A percentile compares a stretch with the other conserved stretches of the same genome.
These are phyloP conservation scores for Adansonia rubrostipa DNA, from an alignment of 441 rosid genomes.

Conservation along the genomic window DNA sequence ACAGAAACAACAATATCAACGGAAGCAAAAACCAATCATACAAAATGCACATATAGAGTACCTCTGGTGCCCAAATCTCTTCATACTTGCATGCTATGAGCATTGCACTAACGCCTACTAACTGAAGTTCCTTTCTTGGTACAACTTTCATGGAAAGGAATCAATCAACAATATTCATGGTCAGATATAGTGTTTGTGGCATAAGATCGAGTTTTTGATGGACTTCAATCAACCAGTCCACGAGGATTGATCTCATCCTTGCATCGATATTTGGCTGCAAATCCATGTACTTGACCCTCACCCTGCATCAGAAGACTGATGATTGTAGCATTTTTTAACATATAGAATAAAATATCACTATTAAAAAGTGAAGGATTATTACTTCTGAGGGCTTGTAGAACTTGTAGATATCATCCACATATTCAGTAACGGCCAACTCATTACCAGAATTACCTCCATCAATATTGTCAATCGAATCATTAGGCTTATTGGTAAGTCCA, in stretches of 20 bases:
- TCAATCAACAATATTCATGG: slow-evolving; percentile 59
- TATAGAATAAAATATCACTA: background rate
- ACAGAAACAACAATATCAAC: background rate
- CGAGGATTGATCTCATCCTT: slow-evolving; percentile 53
- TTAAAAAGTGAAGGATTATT: background rate
- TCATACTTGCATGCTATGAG: slow-evolving; percentile 72
- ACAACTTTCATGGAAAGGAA: slow-evolving; percentile 56
- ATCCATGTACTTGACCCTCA: slow-evolving; percentile 49
- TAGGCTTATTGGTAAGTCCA: slow-evolving; percentile 37
- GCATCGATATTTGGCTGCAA: slow-evolving; percentile 49
- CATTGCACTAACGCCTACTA: slow-evolving; percentile 62
- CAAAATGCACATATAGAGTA: slow-evolving; percentile 5
- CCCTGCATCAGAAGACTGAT: slow-evolving; percentile 31
- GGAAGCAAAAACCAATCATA: background rate
- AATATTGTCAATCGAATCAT: slow-evolving; percentile 43
- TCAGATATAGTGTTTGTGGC: slow-evolving; percentile 66
- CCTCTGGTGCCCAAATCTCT: slow-evolving; percentile 74
- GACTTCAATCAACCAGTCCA: slow-evolving; percentile 70
- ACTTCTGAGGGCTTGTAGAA: slow-evolving; percentile 59
- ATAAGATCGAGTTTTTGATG: slow-evolving; percentile 61
- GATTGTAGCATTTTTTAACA: background rate
- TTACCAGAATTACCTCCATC: slow-evolving; percentile 52
- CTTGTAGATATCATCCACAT: slow-evolving; percentile 64
- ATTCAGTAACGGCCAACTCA: slow-evolving; percentile 61
- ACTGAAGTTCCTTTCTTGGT: slow-evolving; percentile 54